Evolutionary conservation across 2,329 filamentous ascomycete genomes (phyloP).

Genomic region (Monilinia vaccinii-corymbosi): DNA sequence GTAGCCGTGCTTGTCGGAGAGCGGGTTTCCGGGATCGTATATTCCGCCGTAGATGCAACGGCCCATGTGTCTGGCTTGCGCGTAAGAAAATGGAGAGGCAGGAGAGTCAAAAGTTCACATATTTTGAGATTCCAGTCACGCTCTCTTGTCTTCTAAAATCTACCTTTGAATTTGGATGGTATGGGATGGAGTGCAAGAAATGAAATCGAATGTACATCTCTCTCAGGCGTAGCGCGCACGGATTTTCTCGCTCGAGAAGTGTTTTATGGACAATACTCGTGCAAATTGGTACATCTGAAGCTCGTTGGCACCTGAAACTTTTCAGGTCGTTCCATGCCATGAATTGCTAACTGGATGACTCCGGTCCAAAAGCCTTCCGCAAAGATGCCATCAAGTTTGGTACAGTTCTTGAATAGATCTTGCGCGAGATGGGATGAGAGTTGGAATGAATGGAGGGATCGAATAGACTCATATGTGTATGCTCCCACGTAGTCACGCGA

Average conservation of each 20-base stretch:
- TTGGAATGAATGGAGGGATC: background rate
- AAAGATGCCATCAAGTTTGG: background rate
- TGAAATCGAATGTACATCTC: background rate
- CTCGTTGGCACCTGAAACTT: background rate
- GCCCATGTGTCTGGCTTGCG: constrained; percentile 62
- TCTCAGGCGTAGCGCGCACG: background rate
- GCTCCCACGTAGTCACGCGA: background rate
- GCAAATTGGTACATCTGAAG: background rate
- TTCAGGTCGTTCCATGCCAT: background rate
- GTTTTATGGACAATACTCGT: too few species aligned
- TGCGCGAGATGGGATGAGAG: background rate
- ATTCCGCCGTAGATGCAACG: constrained; percentile 82
- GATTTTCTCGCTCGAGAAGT: background rate
- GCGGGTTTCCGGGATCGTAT: constrained; percentile 65
- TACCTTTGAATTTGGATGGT: background rate
- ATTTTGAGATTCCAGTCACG: too few species aligned
- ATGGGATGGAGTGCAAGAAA: background rate
- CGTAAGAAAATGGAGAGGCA: background rate
- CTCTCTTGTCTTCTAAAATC: too few species aligned
- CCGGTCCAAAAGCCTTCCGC: background rate
- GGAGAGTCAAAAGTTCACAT: too few species aligned
- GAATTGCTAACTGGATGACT: background rate
- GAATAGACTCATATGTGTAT: background rate
- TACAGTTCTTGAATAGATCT: background rate
- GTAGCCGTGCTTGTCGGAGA: constrained; percentile 69